Conservation (phyloP, 1,139 yeast genomes). For the Tardiomyces depauwii region DNA sequence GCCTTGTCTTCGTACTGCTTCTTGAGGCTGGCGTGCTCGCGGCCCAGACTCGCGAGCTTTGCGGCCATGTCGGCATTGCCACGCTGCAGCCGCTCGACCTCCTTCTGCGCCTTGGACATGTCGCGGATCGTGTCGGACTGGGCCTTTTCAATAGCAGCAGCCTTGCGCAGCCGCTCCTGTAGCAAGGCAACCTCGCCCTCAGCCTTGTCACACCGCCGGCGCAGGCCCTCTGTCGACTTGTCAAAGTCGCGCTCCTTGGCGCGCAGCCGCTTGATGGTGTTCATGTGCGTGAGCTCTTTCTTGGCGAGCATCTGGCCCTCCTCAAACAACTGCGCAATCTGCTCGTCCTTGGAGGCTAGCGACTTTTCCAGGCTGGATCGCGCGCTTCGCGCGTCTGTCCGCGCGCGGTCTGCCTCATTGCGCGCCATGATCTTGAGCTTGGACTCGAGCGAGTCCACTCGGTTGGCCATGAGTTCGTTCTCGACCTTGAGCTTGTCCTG, state of each 20-base stretch:
- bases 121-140: slow-evolving; percentile 11
- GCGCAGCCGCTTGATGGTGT: slow-evolving; percentile 52
- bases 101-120: slow-evolving; percentile 12
- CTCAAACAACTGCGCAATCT: slow-evolving; percentile 47
- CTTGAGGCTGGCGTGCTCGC: slow-evolving; percentile 13
- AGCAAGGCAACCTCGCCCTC: slow-evolving; percentile 12
- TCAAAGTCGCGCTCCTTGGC: slow-evolving; percentile 29
- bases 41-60: slow-evolving; percentile 8
- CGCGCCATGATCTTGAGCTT: slow-evolving; percentile 17
- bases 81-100: slow-evolving; percentile 12
- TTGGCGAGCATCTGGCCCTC: slow-evolving; percentile 75
- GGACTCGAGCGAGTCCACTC: slow-evolving; percentile 15
- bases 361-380: slow-evolving; percentile 15
- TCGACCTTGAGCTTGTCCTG: neutral
- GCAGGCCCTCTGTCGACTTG: slow-evolving; percentile 7
- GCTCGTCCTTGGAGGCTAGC: slow-evolving; percentile 39
- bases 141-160: slow-evolving; percentile 11
- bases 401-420: slow-evolving; percentile 19
- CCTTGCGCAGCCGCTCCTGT: slow-evolving; percentile 7
- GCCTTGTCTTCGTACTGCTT: slow-evolving; percentile 14
- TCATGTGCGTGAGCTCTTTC: slow-evolving; percentile 61
- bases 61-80: slow-evolving; percentile 6
- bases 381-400: slow-evolving; percentile 8
- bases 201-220: slow-evolving; percentile 8
- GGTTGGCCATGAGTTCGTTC: slow-evolving; percentile 8